Base-by-base conservation (phyloP, 805 yeast genomes). In the Nakazawaea wickerhamii region DNA sequence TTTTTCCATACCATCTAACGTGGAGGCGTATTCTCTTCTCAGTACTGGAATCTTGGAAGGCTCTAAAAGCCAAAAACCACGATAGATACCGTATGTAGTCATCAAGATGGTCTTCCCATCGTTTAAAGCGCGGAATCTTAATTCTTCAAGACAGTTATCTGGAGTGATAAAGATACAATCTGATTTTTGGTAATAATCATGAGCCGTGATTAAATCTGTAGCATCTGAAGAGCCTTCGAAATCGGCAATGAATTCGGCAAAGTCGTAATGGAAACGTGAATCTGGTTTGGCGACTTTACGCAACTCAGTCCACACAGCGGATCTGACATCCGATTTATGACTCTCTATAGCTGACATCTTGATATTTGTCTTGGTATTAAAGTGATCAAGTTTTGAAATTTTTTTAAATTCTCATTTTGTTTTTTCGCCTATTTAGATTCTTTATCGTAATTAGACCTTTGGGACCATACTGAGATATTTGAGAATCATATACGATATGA, bases 161-260 rank as follows among this genome's bases (percentile, higher is more conserved):
- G 63, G 63, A 1, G 63, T 55, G 26, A 58, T 54, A 34, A 58
- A 58, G 8, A 56, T 33, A 3, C 50, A 44, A 18, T 50, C 35
- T 10, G 53, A 38, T 2, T 44, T 22, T 17, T 30, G 38, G 25
- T 49, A 56, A 30, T 44, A 41, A 2, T 28, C 31, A 31, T 53
- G 51, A 13, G 38, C 17, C 27, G 44, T 39, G 23, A 57, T 49
- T 28, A 46, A 34, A 10, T 40, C 30, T 2, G 57, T 52, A 8
- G 61, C 55, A 18, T 43, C 34, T 7, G 47, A 43, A 14, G 61
- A 57, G 25, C 60, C 61, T 36, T 56, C 50, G 41, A 57, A 58
- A 40, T 58, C 63, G 2, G 63, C 63, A 20, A 58, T 58, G 36
- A 57, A 58, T 41, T 58, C 61, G 11, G 60, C 57, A 50, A 58